These are phyloP conservation scores for Aspergillus taichungensis DNA, from an alignment of 495 filamentous ascomycete species.

Conservation along the genomic window DNA sequence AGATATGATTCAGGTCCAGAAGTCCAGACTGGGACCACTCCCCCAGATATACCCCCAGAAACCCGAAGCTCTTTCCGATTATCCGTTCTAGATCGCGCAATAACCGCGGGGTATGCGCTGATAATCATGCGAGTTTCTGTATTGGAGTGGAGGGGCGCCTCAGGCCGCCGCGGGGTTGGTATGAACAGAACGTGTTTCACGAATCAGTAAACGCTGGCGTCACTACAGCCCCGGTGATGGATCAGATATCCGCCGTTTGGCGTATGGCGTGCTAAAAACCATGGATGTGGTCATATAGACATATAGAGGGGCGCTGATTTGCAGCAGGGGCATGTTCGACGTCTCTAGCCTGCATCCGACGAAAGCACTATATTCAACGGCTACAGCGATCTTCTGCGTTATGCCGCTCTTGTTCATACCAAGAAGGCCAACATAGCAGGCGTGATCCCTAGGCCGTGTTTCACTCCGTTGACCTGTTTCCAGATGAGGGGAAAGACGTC, in stretches of 20 bases:
- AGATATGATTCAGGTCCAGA: background rate
- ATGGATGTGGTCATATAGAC: no score
- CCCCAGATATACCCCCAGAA: slow-evolving; percentile 11
- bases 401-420: no score
- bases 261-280: no score
- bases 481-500: background rate
- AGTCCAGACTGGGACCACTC: background rate
- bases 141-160: background rate
- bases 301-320: no score
- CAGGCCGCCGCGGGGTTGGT: slow-evolving; percentile 1
- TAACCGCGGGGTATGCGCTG: slow-evolving; percentile 18
- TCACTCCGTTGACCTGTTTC: background rate
- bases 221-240: no score
- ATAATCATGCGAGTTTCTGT: background rate
- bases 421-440: no score
- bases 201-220: background rate
- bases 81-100: slow-evolving; percentile 14
- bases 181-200: background rate
- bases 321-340: no score
- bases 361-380: no score
- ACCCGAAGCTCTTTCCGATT: slow-evolving; percentile 4
- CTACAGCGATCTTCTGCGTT: no score
- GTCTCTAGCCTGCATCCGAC: no score
- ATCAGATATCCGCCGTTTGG: no score
- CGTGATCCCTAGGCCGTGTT: background rate